phyloP scores from a whole-genome alignment of 345 rosid genomes.

The Noccaea bulbosa region DNA sequence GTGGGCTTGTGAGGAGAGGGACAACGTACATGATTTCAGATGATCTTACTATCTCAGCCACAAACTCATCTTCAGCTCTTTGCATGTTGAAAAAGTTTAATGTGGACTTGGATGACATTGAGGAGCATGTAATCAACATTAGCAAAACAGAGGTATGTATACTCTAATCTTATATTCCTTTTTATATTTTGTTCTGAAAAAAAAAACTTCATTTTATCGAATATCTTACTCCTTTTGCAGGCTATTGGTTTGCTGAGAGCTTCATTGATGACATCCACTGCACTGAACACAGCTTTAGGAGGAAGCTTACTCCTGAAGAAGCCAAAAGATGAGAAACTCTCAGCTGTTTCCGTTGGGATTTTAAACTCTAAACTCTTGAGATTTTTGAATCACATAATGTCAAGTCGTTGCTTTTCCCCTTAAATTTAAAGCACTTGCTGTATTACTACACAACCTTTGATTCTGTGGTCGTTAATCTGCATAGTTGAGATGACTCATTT shows the following conservation, averaged over 20 bases:
- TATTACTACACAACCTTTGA: no score
- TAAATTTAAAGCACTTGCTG: no score
- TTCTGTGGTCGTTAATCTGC: no score
- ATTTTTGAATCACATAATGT: background rate
- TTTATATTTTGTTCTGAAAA: background rate
- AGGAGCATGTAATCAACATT: constrained; percentile 26
- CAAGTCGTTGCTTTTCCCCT: background rate
- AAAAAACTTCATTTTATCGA: background rate
- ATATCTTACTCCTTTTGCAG: background rate
- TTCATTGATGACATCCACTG: constrained; percentile 25
- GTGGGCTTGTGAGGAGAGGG: constrained; percentile 11
- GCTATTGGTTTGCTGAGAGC: constrained; percentile 5
- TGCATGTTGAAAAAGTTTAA: background rate
- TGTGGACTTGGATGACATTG: constrained; percentile 10
- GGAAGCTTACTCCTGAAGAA: constrained; percentile 5
- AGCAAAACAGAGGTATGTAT: constrained; percentile 3
- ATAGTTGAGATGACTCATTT: no score
- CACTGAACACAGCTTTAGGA: background rate
- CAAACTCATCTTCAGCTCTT: background rate
- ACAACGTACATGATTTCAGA: constrained; percentile 17
- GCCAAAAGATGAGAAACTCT: constrained; percentile 24
- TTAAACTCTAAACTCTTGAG: background rate
- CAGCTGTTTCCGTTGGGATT: background rate
- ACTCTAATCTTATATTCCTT: background rate
- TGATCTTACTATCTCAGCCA: constrained; percentile 4